Evolutionary conservation across 192 early-diverging fungal species (phyloP).

Genomic region (Entophlyctis helioformis): DNA sequence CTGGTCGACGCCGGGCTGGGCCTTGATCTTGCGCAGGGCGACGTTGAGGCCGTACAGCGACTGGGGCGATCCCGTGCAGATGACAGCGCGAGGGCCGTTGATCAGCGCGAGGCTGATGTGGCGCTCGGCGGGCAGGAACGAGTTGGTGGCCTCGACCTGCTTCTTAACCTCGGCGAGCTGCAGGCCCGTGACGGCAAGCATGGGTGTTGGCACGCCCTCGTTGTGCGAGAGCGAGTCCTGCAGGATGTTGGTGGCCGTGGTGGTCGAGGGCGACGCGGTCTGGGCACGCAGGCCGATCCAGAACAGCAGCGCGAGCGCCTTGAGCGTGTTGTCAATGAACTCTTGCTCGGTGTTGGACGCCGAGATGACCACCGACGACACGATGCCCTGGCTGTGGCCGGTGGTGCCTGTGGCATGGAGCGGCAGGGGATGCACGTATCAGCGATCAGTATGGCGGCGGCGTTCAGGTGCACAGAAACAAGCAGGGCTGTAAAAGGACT

Average conservation of each 20-base stretch:
- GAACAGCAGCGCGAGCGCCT: slow-evolving; percentile 70
- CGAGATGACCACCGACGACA: slow-evolving; percentile 73
- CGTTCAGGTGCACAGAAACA: no score
- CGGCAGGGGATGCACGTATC: no score
- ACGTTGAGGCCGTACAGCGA: slow-evolving; percentile 87
- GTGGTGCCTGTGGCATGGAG: slow-evolving; percentile 40
- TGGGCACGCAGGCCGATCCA: slow-evolving; percentile 75
- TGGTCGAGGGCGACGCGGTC: slow-evolving; percentile 63
- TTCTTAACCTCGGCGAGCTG: slow-evolving; percentile 71
- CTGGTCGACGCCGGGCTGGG: slow-evolving; percentile 72
- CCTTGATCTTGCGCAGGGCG: slow-evolving; percentile 84
- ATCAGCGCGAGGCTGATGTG: slow-evolving; percentile 76
- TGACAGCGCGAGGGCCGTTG: slow-evolving; percentile 81
- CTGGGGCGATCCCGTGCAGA: slow-evolving; percentile 83
- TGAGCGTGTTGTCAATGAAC: slow-evolving; percentile 61
- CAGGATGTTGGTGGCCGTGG: slow-evolving; percentile 74
- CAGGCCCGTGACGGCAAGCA: slow-evolving; percentile 77
- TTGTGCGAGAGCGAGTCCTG: slow-evolving; percentile 79
- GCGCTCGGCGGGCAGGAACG: slow-evolving; percentile 69
- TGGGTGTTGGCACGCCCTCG: slow-evolving; percentile 85
- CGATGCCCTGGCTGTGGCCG: slow-evolving; percentile 88
- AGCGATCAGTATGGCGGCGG: no score
- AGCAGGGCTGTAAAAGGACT: no score
- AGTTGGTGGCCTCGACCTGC: slow-evolving; percentile 80
- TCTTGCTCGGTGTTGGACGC: slow-evolving; percentile 64